phyloP scores from a whole-genome alignment of 768 basidiomycete species.

The Termitomyces bulborhizus region DNA sequence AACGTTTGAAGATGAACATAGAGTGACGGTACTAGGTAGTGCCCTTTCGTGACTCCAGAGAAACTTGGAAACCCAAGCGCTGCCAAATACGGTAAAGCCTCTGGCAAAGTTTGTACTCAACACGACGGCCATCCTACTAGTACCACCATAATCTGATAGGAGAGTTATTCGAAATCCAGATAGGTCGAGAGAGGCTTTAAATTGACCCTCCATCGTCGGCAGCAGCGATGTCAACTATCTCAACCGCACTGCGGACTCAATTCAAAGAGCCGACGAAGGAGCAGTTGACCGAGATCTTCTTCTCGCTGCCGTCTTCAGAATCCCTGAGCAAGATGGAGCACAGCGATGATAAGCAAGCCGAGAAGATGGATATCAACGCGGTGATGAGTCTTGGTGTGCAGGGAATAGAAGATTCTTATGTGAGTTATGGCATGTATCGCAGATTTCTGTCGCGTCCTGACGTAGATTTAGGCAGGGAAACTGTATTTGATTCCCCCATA shows the following conservation, averaged over 20 bases:
- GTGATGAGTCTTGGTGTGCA: slow-evolving; percentile 74
- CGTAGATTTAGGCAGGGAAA: slow-evolving; percentile 73
- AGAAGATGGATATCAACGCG: slow-evolving; percentile 85
- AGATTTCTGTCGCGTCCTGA: slow-evolving; percentile 1
- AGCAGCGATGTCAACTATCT: slow-evolving; percentile 67
- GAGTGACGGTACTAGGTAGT: background rate
- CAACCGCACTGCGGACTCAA: slow-evolving; percentile 72
- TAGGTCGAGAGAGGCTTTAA: background rate
- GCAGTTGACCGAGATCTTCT: slow-evolving; percentile 78
- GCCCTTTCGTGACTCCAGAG: background rate
- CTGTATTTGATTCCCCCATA: slow-evolving; percentile 85
- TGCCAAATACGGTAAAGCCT: background rate
- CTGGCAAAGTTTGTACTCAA: no score
- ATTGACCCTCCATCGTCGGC: background rate
- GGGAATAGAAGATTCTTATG: slow-evolving; percentile 89
- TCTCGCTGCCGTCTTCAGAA: slow-evolving; percentile 62
- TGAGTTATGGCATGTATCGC: slow-evolving; percentile 37
- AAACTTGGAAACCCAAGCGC: background rate
- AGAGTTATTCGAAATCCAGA: background rate
- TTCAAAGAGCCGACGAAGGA: slow-evolving; percentile 93
- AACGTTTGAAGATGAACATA: background rate
- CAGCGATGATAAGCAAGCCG: slow-evolving; percentile 33
- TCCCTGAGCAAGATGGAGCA: slow-evolving; percentile 19
- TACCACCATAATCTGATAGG: background rate
- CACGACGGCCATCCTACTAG: background rate